phyloP scores from a whole-genome alignment of 495 filamentous ascomycete species.

The Talaromyces nanjingensis region DNA sequence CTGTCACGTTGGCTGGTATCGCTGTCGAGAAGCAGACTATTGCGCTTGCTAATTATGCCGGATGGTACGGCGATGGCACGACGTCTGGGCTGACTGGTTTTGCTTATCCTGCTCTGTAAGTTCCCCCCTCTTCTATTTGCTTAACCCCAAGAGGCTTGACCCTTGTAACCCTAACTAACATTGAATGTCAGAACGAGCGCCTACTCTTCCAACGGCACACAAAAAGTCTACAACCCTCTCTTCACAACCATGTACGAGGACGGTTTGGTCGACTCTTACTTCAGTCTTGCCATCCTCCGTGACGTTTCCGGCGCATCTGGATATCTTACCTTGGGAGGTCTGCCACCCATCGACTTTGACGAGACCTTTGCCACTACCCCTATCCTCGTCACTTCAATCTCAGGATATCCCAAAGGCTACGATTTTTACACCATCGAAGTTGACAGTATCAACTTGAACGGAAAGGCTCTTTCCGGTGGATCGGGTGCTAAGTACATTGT shows the following conservation, averaged over 20 bases:
- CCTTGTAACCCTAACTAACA: not conserved
- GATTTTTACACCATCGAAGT: slow-evolving; percentile 38
- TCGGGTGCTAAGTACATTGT: slow-evolving; percentile 18
- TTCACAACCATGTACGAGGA: slow-evolving; percentile 51
- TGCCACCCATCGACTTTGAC: slow-evolving; percentile 31
- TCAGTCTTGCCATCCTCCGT: slow-evolving; percentile 33
- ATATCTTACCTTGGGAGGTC: slow-evolving; percentile 47
- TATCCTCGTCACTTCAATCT: slow-evolving; percentile 23
- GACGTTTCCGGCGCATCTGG: slow-evolving; percentile 19
- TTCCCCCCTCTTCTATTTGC: not conserved
- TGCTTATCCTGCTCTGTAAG: not conserved
- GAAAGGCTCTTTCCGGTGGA: slow-evolving; percentile 16
- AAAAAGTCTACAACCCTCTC: slow-evolving; percentile 45
- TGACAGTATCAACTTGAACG: slow-evolving; percentile 27
- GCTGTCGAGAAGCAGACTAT: not conserved
- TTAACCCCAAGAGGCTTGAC: not conserved
- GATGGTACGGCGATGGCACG: not conserved
- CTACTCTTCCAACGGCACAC: slow-evolving; percentile 21
- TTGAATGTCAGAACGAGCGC: slow-evolving; percentile 28
- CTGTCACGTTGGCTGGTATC: not conserved
- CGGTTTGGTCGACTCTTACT: slow-evolving; percentile 44
- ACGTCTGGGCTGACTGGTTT: not conserved
- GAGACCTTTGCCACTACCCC: slow-evolving; percentile 30
- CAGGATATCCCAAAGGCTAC: slow-evolving; percentile 16
- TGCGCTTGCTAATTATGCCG: not conserved